Evolutionary conservation across 768 basidiomycete species (phyloP), one percentile per base, ranked within the genome.

Genomic region (Mycena crocata): DNA sequence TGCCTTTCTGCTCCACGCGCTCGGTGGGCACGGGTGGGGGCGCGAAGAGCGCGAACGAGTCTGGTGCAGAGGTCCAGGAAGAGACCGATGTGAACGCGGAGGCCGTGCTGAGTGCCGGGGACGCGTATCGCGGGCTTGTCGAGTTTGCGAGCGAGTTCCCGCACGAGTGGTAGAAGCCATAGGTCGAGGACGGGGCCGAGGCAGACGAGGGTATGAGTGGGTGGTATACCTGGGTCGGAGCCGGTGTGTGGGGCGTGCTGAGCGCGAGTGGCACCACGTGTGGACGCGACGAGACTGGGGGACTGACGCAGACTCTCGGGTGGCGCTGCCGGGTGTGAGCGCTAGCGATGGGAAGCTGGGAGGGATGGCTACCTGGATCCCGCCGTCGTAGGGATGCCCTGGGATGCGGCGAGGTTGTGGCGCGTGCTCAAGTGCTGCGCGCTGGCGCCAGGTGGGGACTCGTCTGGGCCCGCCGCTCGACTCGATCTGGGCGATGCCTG

Each of bases 81-180:
- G 89, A 87, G 52, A 84, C 80, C 14, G 87, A 89, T 1, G 89
- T 88, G 31, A 84, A 78, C 13, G 80, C 83, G 37, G 88, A 88
- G 9, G 74, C 82, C 26, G 83, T 81, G 73, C 90, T 92, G 40
- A 86, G 79, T 2, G 90, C 85, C 1, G 92, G 91, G 0, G 92
- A 92, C 9, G 84, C 80, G 21, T 87, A 84, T 49, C 88, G 86
- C 9, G 83, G 85, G 67, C 86, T 74, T 13, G 71, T 67, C 17
- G 73, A 68, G n/a, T 68, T 60, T 14, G 73, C 71, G 34, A 69
- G 52, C 31, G 74, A 67, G 34, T 73, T 80, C 40, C 83, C 83
- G 57, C 85, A 80, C 42, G 86, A 83, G 70, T 87, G 85, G 68
- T 80, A 74, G 62, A 72, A 72, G 59, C 76, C 75, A 58, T 79